Conservation (phyloP, 441 rosid genomes). For the Erodium chrysanthum region DNA sequence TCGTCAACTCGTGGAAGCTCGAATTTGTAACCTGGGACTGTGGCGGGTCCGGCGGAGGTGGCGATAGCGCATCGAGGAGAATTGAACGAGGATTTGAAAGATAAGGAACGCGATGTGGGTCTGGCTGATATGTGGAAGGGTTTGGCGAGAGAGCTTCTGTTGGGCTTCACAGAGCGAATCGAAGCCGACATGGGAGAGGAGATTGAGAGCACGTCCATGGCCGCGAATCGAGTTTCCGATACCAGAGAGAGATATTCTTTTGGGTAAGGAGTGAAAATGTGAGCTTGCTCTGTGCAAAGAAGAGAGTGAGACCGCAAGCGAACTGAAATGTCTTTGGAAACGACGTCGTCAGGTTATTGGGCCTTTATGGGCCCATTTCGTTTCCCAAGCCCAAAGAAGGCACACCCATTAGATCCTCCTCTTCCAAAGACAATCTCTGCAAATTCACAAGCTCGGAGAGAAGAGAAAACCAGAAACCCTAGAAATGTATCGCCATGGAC, state of each 20-base stretch:
- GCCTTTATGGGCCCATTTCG: background rate
- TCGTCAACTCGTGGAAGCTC: background rate
- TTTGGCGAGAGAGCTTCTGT: constrained; percentile 17
- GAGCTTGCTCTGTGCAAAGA: background rate
- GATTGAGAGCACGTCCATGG: constrained; percentile 51
- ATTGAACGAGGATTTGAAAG: constrained; percentile 26
- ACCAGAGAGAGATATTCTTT: background rate
- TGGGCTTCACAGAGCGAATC: constrained; percentile 22
- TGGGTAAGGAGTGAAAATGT: background rate
- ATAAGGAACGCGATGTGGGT: constrained; percentile 19
- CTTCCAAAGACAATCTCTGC: background rate
- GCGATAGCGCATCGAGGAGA: constrained; percentile 7
- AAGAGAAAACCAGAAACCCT: background rate
- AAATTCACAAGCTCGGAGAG: background rate
- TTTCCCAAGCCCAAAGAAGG: background rate
- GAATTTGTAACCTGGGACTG: constrained; percentile 22
- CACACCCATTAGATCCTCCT: too few species aligned
- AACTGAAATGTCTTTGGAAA: background rate
- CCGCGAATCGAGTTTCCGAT: background rate
- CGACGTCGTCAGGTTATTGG: background rate
- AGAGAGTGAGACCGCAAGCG: background rate
- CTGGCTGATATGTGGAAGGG: too few species aligned
- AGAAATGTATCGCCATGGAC: constrained; percentile 3
- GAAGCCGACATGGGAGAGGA: constrained; percentile 36
- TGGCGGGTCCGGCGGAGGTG: constrained; percentile 3